Base-by-base conservation (phyloP, 1,139 yeast species). In the Entelexis sorbosivorans region DNA sequence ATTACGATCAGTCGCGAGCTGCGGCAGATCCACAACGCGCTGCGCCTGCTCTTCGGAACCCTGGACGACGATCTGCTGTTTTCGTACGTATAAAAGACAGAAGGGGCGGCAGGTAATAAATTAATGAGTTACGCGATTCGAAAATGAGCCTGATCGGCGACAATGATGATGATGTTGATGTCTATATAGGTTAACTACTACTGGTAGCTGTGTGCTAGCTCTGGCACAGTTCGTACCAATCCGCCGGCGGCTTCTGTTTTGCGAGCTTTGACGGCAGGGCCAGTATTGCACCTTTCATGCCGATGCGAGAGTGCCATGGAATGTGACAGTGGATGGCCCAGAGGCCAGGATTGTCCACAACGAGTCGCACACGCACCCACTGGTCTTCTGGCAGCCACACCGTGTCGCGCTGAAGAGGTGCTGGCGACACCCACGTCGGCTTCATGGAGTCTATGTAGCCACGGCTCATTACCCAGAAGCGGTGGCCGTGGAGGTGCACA, bases 401-500 rank as follows among this genome's bases (percentile, higher is more conserved):
- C 0, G 86, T 81, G 62, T 83, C 93, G 58, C 91, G 69, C 16
- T 70, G 66, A 70, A 80, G 67, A 1, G 91, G 91, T 36, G 65
- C 58, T 51, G 22, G 22, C 14, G 48, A 8, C 4, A 2, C 19
- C 40, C 42, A 19, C 2, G 26, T 13, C 14, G 16, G 14, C 11
- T 13, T 26, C 34, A 10, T 14, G 19, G 38, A 35, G 22, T 35
- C 39, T 19, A 49, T 14, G 14, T n/a, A 8, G 7, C 58, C 58
- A 14, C 58, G 49, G 16, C 71, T 76, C 50, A 85, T 64, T 10
- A 84, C 73, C 73, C 87, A 93, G 74, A 86, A 84, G 55, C 73
- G 74, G 66, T 85, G 93, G 33, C 96, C 96, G 61, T 87, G 96
- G 60, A 87, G 70, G 65, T 87, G 96, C 81, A 88, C 85, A n/a